A percentile compares a stretch with the other conserved stretches of the same genome.
phyloP scores from a whole-genome alignment of 306 rosid species.

The Prunus mira region DNA sequence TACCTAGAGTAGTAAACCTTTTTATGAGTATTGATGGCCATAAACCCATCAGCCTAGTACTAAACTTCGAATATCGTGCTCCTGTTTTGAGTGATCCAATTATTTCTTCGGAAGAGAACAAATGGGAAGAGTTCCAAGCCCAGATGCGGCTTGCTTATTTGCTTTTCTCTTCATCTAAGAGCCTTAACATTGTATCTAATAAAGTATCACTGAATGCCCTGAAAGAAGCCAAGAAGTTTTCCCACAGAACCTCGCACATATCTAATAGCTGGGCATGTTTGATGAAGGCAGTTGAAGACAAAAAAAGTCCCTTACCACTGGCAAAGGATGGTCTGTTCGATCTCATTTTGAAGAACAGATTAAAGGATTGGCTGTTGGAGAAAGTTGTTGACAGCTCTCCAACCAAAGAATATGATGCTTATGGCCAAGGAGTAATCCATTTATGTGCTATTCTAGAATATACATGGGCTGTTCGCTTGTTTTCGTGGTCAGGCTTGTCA shows the following conservation, averaged over 20 bases:
- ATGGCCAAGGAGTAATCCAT: constrained; percentile 93
- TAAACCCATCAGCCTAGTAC: constrained; percentile 82
- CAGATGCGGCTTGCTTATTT: constrained; percentile 74
- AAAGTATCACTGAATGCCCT: constrained; percentile 47
- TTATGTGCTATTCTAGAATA: constrained; percentile 83
- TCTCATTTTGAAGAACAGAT: constrained; percentile 57
- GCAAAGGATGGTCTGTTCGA: constrained; percentile 63
- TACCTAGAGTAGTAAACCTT: constrained; percentile 58
- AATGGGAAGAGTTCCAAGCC: constrained; percentile 56
- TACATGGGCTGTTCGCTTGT: constrained; percentile 77
- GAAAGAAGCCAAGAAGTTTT: constrained; percentile 66
- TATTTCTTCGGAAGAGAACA: constrained; percentile 45
- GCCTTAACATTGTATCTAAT: constrained; percentile 52
- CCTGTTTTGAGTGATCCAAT: constrained; percentile 41
- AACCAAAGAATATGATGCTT: constrained; percentile 60
- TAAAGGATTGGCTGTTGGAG: constrained; percentile 89
- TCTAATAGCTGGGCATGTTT: constrained; percentile 57
- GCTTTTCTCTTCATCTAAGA: constrained; percentile 60
- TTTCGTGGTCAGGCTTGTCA: constrained; percentile 79
- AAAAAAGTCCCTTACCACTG: constrained; percentile 46
- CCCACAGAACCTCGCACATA: constrained; percentile 49
- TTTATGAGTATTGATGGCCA: constrained; percentile 76
- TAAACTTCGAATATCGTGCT: constrained; percentile 74
- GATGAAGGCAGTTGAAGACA: constrained; percentile 50
- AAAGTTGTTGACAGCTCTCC: constrained; percentile 57